Percentiles rank a stretch among this genome's conserved stretches.
Evolutionary conservation across 257 asterid species (phyloP).

Genomic region (Primulina eburnea): DNA sequence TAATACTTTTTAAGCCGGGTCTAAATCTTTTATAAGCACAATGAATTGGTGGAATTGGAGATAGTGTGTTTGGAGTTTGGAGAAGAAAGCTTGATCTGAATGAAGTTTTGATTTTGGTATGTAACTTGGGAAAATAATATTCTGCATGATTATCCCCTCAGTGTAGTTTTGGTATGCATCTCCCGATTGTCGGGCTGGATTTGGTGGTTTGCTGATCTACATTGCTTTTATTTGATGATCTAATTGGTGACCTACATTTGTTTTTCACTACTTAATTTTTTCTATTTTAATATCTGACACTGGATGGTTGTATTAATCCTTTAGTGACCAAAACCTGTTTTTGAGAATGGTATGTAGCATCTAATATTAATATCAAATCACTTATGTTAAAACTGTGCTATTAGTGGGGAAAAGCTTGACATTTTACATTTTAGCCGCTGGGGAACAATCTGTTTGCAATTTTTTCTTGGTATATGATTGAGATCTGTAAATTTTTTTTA

Average conservation of each 20-base stretch:
- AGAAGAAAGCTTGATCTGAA: background rate
- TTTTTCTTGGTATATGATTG: background rate
- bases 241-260: too few relatives aligned
- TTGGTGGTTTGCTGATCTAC: too few relatives aligned
- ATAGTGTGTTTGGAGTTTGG: background rate
- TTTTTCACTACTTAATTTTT: too few relatives aligned
- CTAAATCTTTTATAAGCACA: background rate
- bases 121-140: too few relatives aligned
- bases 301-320: too few relatives aligned
- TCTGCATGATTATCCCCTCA: too few relatives aligned
- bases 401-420: background rate
- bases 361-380: too few relatives aligned
- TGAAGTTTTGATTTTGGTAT: background rate
- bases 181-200: too few relatives aligned
- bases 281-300: too few relatives aligned
- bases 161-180: too few relatives aligned
- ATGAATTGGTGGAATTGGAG: background rate
- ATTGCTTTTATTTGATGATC: too few relatives aligned
- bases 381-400: background rate
- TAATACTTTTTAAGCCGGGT: background rate
- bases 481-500: background rate
- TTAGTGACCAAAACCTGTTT: background rate
- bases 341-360: background rate
- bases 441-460: background rate
- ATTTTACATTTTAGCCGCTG: background rate